Evolutionary conservation across 345 rosid genomes (phyloP).

Genomic region (Atalantia buxifolia): DNA sequence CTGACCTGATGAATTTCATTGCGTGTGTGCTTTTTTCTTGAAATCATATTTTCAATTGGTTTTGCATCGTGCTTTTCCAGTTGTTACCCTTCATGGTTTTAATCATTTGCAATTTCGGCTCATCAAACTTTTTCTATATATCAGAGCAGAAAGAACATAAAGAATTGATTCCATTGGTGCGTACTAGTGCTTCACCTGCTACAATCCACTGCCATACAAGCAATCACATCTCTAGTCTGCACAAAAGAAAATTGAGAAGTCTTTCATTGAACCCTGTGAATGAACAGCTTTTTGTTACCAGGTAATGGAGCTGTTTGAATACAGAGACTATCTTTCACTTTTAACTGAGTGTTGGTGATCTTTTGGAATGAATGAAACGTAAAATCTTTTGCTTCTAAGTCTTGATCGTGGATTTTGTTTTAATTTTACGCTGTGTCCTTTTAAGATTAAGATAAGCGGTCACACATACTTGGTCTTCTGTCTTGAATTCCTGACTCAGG

Average conservation of each 20-base stretch:
- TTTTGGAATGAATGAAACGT: background rate
- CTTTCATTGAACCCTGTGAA: slow-evolving; percentile 67
- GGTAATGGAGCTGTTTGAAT: slow-evolving; percentile 34
- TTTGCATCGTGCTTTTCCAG: background rate
- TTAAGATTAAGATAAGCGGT: background rate
- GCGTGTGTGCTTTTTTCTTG: background rate
- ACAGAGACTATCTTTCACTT: background rate
- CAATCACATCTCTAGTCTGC: slow-evolving; percentile 79
- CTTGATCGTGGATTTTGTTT: background rate
- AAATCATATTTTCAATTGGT: background rate
- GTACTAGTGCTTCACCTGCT: slow-evolving; percentile 47
- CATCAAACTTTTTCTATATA: slow-evolving; percentile 15
- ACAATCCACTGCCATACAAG: slow-evolving; percentile 52
- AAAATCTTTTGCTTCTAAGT: background rate
- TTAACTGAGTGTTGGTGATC: background rate
- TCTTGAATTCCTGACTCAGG: background rate
- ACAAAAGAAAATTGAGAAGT: slow-evolving; percentile 89
- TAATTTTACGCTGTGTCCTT: background rate
- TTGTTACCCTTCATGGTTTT: background rate
- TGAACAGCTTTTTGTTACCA: slow-evolving; percentile 81
- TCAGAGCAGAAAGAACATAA: slow-evolving; percentile 74
- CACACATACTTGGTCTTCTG: background rate
- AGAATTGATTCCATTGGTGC: slow-evolving; percentile 68
- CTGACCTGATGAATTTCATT: background rate
- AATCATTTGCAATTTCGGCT: slow-evolving; percentile 6